Percentiles rank a stretch among this genome's conserved stretches.
phyloP scores from a whole-genome alignment of 768 basidiomycete species.

The Rhizopogon vesiculosus region DNA sequence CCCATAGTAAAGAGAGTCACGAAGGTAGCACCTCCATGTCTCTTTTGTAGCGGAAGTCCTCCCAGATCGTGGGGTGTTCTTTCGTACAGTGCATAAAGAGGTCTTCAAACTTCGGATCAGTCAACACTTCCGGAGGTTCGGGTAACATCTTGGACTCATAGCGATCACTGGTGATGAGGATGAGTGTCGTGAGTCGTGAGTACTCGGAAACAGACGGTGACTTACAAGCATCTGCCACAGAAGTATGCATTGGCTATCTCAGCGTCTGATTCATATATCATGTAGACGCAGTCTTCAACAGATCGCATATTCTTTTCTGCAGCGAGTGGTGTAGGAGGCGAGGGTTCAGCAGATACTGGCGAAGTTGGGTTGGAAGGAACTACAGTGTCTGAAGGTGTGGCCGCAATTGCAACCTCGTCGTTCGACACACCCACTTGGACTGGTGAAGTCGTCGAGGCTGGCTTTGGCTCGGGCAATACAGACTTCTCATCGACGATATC shows the following conservation, averaged over 20 bases:
- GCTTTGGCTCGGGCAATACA: not conserved
- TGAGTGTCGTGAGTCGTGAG: not conserved
- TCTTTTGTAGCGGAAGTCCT: constrained; percentile 27
- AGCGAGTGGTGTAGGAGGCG: not conserved
- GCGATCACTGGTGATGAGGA: constrained; percentile 16
- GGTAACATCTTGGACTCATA: constrained; percentile 20
- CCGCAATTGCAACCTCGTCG: not conserved
- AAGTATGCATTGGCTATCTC: constrained; percentile 23
- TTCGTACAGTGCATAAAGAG: constrained; percentile 44
- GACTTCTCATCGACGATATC: not conserved
- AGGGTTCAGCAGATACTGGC: not conserved
- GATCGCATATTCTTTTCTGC: constrained; percentile 27
- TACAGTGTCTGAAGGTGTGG: not conserved
- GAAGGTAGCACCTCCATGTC: constrained; percentile 1
- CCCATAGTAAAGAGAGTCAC: not conserved
- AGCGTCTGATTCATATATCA: constrained; percentile 30
- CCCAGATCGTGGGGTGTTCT: constrained; percentile 48
- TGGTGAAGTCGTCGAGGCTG: not conserved
- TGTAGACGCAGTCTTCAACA: constrained; percentile 36
- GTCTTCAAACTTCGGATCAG: constrained; percentile 30
- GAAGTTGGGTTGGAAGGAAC: not conserved
- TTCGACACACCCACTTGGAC: not conserved
- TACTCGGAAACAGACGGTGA: constrained; percentile 5
- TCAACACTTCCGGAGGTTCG: constrained; percentile 24
- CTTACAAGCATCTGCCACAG: constrained; percentile 54